Evolutionary conservation across 306 rosid species (phyloP).

Genomic region (Malus orientalis): DNA sequence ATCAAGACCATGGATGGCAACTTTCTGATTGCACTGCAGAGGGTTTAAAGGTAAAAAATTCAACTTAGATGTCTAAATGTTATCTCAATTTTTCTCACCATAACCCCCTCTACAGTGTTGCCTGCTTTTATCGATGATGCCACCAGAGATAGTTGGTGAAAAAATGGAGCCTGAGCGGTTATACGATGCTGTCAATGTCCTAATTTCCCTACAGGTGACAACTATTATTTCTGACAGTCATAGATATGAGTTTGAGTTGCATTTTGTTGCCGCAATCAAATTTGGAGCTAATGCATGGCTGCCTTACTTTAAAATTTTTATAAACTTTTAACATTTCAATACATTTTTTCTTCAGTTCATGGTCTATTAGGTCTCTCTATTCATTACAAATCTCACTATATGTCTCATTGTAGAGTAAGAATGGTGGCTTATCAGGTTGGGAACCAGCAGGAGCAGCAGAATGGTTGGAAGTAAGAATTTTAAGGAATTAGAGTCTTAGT

Average conservation of each 20-base stretch:
- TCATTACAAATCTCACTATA: too few species aligned
- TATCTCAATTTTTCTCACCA: not conserved
- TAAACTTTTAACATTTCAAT: too few species aligned
- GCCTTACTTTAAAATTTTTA: too few species aligned
- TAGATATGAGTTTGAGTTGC: not conserved
- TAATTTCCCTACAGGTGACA: constrained; percentile 56
- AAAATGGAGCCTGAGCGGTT: constrained; percentile 46
- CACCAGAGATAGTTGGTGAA: constrained; percentile 51
- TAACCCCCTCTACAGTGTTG: constrained; percentile 36
- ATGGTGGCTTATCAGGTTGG: too few species aligned
- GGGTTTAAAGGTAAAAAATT: constrained; percentile 45
- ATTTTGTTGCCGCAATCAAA: not conserved
- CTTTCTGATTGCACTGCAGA: constrained; percentile 79
- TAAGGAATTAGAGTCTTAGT: not conserved
- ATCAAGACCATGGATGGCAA: constrained; percentile 79
- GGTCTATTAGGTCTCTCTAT: too few species aligned
- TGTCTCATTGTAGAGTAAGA: too few species aligned
- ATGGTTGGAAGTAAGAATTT: constrained; percentile 57
- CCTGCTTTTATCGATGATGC: constrained; percentile 48
- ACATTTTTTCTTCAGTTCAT: too few species aligned
- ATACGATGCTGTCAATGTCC: constrained; percentile 43
- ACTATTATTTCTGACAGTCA: too few species aligned
- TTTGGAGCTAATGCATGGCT: too few species aligned
- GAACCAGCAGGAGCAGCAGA: not conserved
- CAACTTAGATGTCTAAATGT: not conserved